A percentile compares a stretch with the other conserved stretches of the same genome.
phyloP scores from a whole-genome alignment of 768 basidiomycete genomes.

The Cystofilobasidium capitatum region DNA sequence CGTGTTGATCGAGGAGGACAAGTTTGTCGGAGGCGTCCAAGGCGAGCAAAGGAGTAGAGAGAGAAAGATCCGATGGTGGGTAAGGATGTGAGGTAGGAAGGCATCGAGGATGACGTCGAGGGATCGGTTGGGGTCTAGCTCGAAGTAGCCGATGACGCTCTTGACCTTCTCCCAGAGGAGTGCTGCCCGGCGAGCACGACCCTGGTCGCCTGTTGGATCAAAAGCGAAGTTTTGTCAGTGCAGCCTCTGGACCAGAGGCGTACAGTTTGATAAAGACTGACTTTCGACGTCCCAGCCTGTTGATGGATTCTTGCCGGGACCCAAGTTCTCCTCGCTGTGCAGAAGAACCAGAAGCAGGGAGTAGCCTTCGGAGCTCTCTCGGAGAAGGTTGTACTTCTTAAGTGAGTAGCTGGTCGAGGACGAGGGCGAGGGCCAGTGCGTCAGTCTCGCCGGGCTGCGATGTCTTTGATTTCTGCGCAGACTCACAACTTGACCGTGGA shows the following conservation, averaged over 20 bases:
- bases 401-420: constrained; percentile 20
- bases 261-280: no score
- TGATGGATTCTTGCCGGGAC: constrained; percentile 15
- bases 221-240: constrained; percentile 9
- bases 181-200: constrained; percentile 7
- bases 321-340: constrained; percentile 13
- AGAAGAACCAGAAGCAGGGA: constrained; percentile 83
- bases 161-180: constrained; percentile 71
- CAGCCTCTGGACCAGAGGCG: constrained; percentile 11
- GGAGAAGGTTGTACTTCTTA: constrained; percentile 92
- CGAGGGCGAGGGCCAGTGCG: no score
- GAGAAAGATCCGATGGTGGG: constrained; percentile 82
- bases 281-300: constrained; percentile 21
- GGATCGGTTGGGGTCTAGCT: constrained; percentile 87
- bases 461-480: not conserved
- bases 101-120: constrained; percentile 90
- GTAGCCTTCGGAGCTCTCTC: constrained; percentile 96
- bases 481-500: constrained; percentile 1
- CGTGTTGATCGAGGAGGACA: constrained; percentile 1
- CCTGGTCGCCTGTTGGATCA: not conserved
- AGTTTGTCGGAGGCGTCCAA: constrained; percentile 47
- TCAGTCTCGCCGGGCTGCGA: no score
- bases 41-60: constrained; percentile 76
- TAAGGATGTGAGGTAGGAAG: constrained; percentile 65
- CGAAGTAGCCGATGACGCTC: constrained; percentile 84